Conservation (phyloP, 768 basidiomycete genomes). For the Hortiboletus campestris region DNA sequence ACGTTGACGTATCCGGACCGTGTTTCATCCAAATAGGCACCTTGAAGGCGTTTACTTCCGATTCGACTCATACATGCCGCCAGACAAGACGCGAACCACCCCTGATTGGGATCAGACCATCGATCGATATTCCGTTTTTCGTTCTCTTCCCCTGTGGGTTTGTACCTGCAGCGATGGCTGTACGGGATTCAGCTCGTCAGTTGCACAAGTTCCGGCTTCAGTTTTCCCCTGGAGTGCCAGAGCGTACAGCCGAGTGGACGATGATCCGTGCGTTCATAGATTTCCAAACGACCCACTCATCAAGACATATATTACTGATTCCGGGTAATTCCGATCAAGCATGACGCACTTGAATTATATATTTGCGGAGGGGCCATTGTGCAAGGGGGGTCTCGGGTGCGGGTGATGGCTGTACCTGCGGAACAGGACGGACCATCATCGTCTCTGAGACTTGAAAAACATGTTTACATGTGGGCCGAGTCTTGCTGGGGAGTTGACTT, state of each 20-base stretch:
- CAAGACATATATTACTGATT: background rate
- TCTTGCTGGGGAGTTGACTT: background rate
- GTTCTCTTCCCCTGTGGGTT: background rate
- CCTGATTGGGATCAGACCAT: background rate
- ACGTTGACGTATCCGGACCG: background rate
- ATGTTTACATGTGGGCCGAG: background rate
- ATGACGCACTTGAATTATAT: slow-evolving; percentile 21
- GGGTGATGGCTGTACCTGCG: background rate
- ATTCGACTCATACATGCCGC: background rate
- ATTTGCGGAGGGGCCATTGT: slow-evolving; percentile 5
- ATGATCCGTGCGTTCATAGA: slow-evolving; percentile 14
- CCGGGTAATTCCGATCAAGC: slow-evolving; percentile 6
- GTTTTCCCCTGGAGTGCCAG: background rate
- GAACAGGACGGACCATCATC: background rate
- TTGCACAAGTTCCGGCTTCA: background rate
- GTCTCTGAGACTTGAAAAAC: background rate
- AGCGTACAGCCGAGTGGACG: background rate
- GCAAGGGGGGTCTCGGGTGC: too few species aligned
- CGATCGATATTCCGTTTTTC: background rate
- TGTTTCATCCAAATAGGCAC: slow-evolving; percentile 1
- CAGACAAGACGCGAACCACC: background rate
- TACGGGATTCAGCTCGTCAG: background rate
- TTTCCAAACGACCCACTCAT: background rate
- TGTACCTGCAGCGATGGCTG: background rate
- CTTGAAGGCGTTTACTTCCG: background rate